Percentiles rank a stretch among this genome's conserved stretches.
Evolutionary conservation across 371 early-diverging fungal genomes (phyloP).

Genomic region (Mortierella sp.): DNA sequence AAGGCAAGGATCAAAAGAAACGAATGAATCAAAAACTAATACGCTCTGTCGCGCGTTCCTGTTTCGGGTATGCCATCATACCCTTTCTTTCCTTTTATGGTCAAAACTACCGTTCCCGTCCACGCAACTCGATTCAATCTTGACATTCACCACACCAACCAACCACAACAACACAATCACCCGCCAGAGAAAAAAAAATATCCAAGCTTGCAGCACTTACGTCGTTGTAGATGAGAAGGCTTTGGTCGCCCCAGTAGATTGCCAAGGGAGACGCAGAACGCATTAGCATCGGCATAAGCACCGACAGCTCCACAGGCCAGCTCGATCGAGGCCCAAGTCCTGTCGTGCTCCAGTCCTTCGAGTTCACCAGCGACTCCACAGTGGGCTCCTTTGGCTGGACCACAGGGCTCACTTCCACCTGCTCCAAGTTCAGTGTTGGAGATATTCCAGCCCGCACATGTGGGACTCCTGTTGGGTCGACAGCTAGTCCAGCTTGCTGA

Average conservation of each 20-base stretch:
- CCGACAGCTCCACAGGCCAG: constrained; percentile 38
- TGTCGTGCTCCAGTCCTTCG: constrained; percentile 46
- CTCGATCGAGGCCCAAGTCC: constrained; percentile 33
- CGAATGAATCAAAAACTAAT: background rate
- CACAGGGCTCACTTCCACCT: background rate
- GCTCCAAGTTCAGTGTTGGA: constrained; percentile 19
- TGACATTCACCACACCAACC: background rate
- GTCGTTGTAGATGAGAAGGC: constrained; percentile 46
- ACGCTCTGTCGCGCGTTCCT: background rate
- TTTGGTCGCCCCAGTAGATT: constrained; percentile 47
- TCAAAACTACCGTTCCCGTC: background rate
- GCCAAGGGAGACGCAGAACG: constrained; percentile 35
- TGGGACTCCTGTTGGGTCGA: constrained; percentile 4
- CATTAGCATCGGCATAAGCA: constrained; percentile 22
- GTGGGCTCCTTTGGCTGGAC: background rate
- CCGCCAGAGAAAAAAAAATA: background rate
- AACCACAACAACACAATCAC: background rate
- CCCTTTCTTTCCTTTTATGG: constrained; percentile 3
- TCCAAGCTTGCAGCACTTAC: constrained; percentile 29
- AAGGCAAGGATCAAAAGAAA: background rate
- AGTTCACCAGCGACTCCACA: constrained; percentile 24
- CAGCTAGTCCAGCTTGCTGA: background rate
- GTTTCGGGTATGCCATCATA: constrained; percentile 14
- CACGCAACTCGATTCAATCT: background rate
- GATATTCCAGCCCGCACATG: constrained; percentile 37